Conservation (phyloP, 1,284 basidiomycete genomes). For the Rhodotorula sp. region DNA sequence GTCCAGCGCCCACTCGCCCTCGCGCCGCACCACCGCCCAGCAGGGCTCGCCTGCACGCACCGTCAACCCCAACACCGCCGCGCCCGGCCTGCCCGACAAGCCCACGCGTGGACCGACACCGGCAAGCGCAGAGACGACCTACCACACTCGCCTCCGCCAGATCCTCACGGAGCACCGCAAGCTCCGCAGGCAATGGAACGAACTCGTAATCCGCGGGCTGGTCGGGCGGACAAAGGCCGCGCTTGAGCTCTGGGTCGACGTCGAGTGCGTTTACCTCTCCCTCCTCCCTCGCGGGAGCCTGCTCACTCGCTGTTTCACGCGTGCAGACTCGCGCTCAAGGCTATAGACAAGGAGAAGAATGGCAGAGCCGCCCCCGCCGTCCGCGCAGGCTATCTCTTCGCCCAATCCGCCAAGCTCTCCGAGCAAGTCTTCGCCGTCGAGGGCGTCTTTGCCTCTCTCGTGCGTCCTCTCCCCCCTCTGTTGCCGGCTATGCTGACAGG, state of each 20-base stretch:
- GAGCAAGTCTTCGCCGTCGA: constrained; percentile 35
- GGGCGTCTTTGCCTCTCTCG: constrained; percentile 32
- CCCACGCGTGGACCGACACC: constrained; percentile 27
- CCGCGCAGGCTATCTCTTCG: constrained; percentile 32
- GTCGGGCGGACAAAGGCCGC: constrained; percentile 27
- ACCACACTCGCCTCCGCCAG: constrained; percentile 32
- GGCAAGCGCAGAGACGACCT: constrained; percentile 25
- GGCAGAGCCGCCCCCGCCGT: not conserved
- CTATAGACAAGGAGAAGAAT: constrained; percentile 10
- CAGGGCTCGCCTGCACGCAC: constrained; percentile 9
- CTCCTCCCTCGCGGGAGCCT: not conserved
- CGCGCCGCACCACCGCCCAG: not conserved
- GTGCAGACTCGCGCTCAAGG: constrained; percentile 19
- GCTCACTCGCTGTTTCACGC: not conserved
- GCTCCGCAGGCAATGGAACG: constrained; percentile 27
- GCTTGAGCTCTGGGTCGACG: constrained; percentile 38
- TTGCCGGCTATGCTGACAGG: not conserved
- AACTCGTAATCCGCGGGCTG: constrained; percentile 37
- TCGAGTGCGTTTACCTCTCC: constrained; percentile 27
- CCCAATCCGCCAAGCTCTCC: constrained; percentile 30
- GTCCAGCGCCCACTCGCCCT: constrained; percentile 11
- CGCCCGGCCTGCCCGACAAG: constrained; percentile 3
- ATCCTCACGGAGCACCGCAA: constrained; percentile 38
- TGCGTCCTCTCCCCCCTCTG: constrained; percentile 1
- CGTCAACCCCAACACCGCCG: not conserved